Evolutionary conservation across 768 basidiomycete species (phyloP).

Genomic region (Termitomyces sp.): DNA sequence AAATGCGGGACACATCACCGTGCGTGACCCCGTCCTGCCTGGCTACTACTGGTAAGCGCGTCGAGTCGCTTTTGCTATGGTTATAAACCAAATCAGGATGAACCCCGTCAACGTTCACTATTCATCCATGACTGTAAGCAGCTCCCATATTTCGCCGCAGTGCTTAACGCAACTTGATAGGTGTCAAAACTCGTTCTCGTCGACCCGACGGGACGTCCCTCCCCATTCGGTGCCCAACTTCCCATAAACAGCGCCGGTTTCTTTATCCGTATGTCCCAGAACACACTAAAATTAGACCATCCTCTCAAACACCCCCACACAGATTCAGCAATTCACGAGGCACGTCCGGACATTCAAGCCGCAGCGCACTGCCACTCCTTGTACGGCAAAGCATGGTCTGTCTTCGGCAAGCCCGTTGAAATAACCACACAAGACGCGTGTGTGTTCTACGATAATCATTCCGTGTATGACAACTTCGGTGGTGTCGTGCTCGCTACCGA

Average conservation of each 20-base stretch:
- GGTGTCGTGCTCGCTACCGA: constrained; percentile 41
- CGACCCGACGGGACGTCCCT: constrained; percentile 18
- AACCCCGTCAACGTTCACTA: constrained; percentile 22
- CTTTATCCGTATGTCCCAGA: constrained; percentile 17
- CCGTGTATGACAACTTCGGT: constrained; percentile 38
- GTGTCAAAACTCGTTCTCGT: constrained; percentile 23
- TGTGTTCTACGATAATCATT: constrained; percentile 36
- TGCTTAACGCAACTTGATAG: constrained; percentile 1
- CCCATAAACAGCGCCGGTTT: constrained; percentile 23
- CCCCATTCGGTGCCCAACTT: constrained; percentile 22
- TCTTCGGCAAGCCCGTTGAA: constrained; percentile 36
- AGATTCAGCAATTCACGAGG: constrained; percentile 37
- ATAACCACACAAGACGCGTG: constrained; percentile 40
- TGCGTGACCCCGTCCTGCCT: constrained; percentile 27
- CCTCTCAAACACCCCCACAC: not conserved
- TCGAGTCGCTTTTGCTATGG: not conserved
- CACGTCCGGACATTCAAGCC: constrained; percentile 42
- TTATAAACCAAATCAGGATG: constrained; percentile 14
- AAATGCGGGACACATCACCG: constrained; percentile 46
- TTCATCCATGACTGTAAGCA: constrained; percentile 19
- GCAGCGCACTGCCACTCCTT: constrained; percentile 44
- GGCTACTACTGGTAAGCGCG: constrained; percentile 20
- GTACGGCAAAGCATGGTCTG: constrained; percentile 44
- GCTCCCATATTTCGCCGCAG: not conserved
- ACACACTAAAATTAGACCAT: not conserved